Evolutionary conservation across 768 basidiomycete genomes (phyloP).

Genomic region (Kondoa malvinella): DNA sequence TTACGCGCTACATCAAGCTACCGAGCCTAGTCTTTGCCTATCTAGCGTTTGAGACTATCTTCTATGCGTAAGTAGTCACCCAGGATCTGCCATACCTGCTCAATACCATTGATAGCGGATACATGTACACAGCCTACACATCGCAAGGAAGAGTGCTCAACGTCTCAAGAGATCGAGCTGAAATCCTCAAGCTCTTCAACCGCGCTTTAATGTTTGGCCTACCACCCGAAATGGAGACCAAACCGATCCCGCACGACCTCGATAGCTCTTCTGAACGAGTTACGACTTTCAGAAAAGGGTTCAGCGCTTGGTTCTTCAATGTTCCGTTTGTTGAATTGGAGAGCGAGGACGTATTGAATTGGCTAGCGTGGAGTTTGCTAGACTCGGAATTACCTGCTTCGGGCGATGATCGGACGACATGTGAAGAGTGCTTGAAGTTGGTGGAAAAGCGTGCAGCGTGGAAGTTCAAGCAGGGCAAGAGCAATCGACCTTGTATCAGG

Average conservation of each 20-base stretch:
- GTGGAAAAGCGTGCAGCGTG: constrained; percentile 23
- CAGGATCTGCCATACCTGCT: too few relatives aligned
- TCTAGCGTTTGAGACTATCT: not conserved
- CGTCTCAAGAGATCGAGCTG: not conserved
- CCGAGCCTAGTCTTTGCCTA: not conserved
- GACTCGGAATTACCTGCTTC: constrained; percentile 16
- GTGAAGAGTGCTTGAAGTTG: constrained; percentile 21
- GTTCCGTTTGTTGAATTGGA: constrained; percentile 16
- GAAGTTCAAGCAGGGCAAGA: constrained; percentile 18
- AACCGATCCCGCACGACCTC: not conserved
- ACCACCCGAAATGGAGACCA: not conserved
- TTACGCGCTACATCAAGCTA: not conserved
- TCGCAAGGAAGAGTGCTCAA: not conserved
- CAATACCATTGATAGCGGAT: too few relatives aligned
- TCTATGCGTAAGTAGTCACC: too few relatives aligned
- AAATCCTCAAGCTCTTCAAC: not conserved
- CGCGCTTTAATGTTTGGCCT: not conserved
- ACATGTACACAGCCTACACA: not conserved
- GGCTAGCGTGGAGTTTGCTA: constrained; percentile 27
- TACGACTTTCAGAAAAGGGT: constrained; percentile 8
- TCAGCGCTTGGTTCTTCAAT: constrained; percentile 21
- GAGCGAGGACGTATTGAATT: constrained; percentile 21
- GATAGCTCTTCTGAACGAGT: not conserved
- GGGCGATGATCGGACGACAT: constrained; percentile 15
- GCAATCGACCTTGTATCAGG: constrained; percentile 38